Conservation (phyloP, 2,329 filamentous ascomycete genomes). For the Claviceps citrina region DNA sequence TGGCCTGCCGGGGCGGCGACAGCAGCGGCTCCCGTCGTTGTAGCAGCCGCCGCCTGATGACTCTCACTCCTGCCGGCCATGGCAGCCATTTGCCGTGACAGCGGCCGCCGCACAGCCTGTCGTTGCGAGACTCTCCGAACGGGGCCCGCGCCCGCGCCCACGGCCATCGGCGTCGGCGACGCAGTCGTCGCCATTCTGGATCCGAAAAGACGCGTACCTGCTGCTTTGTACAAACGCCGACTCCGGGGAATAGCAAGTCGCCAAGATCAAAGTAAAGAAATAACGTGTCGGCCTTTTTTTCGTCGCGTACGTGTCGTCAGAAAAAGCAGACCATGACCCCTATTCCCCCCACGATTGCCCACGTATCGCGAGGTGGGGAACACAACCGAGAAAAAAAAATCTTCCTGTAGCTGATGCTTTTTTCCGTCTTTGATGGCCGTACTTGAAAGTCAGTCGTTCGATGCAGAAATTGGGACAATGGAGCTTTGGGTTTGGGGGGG, state of each 20-base stretch:
- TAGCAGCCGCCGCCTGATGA: conserved; percentile 24
- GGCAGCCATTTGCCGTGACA: conserved; percentile 29
- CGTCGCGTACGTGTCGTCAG: conserved; percentile 26
- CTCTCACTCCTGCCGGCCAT: conserved; percentile 30
- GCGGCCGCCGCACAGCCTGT: conserved; percentile 36
- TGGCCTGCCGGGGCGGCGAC: conserved; percentile 18
- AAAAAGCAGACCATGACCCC: conserved; percentile 22
- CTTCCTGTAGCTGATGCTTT: conserved; percentile 14
- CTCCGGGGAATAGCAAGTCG: too few species aligned
- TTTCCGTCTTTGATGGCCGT: conserved; percentile 16
- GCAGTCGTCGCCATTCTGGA: conserved; percentile 37
- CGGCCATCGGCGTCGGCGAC: conserved; percentile 40
- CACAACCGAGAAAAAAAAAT: conserved; percentile 19
- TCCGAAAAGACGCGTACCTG: conserved; percentile 10
- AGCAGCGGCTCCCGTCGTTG: conserved; percentile 16
- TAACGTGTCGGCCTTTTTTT: too few species aligned
- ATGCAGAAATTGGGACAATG: too few species aligned
- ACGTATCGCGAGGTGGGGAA: conserved; percentile 6
- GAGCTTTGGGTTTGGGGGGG: too few species aligned
- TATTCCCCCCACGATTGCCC: too few species aligned
- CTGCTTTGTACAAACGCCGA: too few species aligned
- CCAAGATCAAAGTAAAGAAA: too few species aligned
- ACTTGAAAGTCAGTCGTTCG: too few species aligned
- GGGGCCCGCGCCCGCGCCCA: conserved; percentile 34
- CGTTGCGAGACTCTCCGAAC: conserved; percentile 39